Evolutionary conservation across 192 early-diverging fungal species (phyloP), one percentile per base, ranked within the genome.

Genomic region (Thamnidium elegans): DNA sequence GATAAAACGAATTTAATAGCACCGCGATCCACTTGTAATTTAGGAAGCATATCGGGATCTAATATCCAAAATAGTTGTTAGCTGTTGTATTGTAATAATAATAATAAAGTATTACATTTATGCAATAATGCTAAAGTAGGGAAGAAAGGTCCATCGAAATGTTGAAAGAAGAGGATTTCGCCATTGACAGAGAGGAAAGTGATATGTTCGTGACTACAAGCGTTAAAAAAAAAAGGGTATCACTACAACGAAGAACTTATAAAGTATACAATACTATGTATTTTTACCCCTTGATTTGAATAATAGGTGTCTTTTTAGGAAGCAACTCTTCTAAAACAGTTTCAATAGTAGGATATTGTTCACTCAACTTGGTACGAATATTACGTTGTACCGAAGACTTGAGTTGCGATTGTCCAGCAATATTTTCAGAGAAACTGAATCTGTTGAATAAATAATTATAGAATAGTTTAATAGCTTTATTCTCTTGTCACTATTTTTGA

Each of bases 1-100:
- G 89, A 89, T 19, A 99, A 86, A 5, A 99, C 91, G 78, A 95
- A 97, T 79, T 98, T 98, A 76, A 98, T 97, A 42, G 97, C 97
- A 6, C 97, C 97, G 13, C 88, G 84, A 72, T 99, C 97, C 23
- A 97, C 94, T 67, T 96, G 93, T 54, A 97, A 77, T 19, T 79
- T 79, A 34, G 95, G 94, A 71, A 98, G 79, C 51, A 96, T 93
- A 76, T 89, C 87, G 0, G 97, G 97, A 80, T 90, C 91, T 90
- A 59, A 46, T 32, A 39, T 15, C 9, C 5, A 19, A 50, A 11
- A 26, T 3, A 2, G 1, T 26, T 26, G 26, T 26, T 26, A 26
- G 26, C 32, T 14, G 55, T 64, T 14, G 45, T n/a, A n/a, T 63
- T 32, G 17, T 34, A 47, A 55, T 17, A 48, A 60, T 31, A 32